These are phyloP conservation scores for Gilbertella persicaria DNA, from an alignment of 371 early-diverging fungal genomes.

Conservation along the genomic window DNA sequence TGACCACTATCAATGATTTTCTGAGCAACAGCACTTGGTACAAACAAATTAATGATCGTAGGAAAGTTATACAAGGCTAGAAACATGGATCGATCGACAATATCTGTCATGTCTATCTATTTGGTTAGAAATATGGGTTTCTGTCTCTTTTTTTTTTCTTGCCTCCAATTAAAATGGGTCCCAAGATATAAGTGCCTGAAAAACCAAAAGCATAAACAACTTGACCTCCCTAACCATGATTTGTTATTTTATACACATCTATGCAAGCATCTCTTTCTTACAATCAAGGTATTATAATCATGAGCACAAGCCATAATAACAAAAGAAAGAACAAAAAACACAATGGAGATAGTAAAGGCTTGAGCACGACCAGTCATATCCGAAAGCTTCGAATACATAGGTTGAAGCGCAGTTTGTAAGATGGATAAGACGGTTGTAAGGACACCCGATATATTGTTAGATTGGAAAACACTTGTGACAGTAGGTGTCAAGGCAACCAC, in stretches of 20 bases:
- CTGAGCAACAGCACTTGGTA: slow-evolving; percentile 27
- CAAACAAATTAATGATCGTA: slow-evolving; percentile 30
- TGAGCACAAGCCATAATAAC: slow-evolving; percentile 26
- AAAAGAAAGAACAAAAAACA: slow-evolving; percentile 22
- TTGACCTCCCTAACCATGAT: slow-evolving; percentile 21
- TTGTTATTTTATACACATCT: slow-evolving; percentile 1
- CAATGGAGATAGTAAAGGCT: slow-evolving; percentile 18
- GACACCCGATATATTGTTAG: slow-evolving; percentile 17
- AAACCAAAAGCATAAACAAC: slow-evolving; percentile 41
- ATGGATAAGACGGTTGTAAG: slow-evolving; percentile 25
- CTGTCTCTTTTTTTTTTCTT: slow-evolving; percentile 4
- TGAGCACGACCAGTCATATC: slow-evolving; percentile 32
- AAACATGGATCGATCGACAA: slow-evolving; percentile 35
- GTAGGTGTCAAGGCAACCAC: slow-evolving; percentile 11
- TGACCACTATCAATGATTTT: slow-evolving; percentile 5
- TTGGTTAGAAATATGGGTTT: slow-evolving; percentile 1
- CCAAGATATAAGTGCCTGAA: slow-evolving; percentile 31
- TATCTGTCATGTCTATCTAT: slow-evolving; percentile 31
- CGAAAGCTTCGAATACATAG: slow-evolving; percentile 34
- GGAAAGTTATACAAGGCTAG: slow-evolving; percentile 38
- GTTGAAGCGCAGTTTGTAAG: slow-evolving; percentile 28
- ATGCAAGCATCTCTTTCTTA: slow-evolving; percentile 6
- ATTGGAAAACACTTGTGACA: slow-evolving; percentile 17
- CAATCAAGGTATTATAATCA: slow-evolving; percentile 18
- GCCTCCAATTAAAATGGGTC: slow-evolving; percentile 42